Conservation (phyloP, 148 eudicot species). For the Agrostemma githago region DNA sequence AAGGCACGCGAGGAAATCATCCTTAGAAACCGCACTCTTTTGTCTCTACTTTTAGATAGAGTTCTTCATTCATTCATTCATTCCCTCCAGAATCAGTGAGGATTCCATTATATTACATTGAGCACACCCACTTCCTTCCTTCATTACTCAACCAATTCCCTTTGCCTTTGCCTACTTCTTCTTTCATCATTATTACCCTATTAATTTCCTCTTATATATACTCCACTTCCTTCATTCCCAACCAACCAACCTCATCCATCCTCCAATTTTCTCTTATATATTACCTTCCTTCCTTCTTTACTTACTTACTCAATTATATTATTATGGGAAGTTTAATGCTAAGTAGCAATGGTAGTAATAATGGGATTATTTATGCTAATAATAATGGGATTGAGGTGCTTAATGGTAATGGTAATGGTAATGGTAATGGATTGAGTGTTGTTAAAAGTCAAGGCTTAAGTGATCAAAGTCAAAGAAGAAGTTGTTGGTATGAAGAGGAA, state of each 20-base stretch:
- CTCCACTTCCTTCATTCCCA: background rate
- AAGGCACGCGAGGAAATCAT: slow-evolving; percentile 61
- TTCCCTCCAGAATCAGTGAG: slow-evolving; percentile 35
- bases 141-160: background rate
- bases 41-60: slow-evolving; percentile 12
- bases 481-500: slow-evolving; percentile 97
- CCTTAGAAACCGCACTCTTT: slow-evolving; percentile 47
- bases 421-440: slow-evolving; percentile 42
- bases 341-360: background rate
- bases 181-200: slow-evolving; percentile 31
- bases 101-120: slow-evolving; percentile 36
- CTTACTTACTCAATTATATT: slow-evolving; percentile 7
- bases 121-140: slow-evolving; percentile 28
- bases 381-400: slow-evolving; percentile 17
- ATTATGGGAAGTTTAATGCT: slow-evolving; percentile 1
- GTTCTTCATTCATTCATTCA: background rate
- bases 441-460: slow-evolving; percentile 29
- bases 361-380: slow-evolving; percentile 42
- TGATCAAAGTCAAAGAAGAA: slow-evolving; percentile 50
- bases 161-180: background rate
- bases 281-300: no score
- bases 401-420: slow-evolving; percentile 18
- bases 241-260: background rate
- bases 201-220: slow-evolving; percentile 28
- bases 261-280: slow-evolving; percentile 7